phyloP scores from a whole-genome alignment of 2,329 filamentous ascomycete species.

The Lanzia echinophila region DNA sequence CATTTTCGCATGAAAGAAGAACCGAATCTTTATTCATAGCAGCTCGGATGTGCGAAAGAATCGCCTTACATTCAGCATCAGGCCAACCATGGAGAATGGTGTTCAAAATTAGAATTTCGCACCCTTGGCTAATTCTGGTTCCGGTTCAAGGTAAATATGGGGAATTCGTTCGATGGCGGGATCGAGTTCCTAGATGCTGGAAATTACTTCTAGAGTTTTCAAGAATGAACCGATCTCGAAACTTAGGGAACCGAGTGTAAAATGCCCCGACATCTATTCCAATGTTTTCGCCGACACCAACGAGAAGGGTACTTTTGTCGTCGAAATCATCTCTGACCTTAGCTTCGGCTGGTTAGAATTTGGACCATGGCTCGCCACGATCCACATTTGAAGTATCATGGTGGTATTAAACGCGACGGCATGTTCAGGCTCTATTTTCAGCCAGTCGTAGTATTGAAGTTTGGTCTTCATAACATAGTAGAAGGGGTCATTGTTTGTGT shows the following conservation, averaged over 20 bases:
- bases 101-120: conserved; percentile 31
- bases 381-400: conserved; percentile 5
- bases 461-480: conserved; percentile 6
- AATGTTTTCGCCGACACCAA: conserved; percentile 12
- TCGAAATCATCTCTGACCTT: background rate
- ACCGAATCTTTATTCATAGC: conserved; percentile 31
- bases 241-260: conserved; percentile 1
- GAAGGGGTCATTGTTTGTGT: conserved; percentile 3
- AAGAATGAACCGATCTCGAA: conserved; percentile 10
- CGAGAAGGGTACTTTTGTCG: background rate
- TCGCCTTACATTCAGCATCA: conserved; percentile 28
- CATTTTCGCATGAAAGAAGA: conserved; percentile 38
- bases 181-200: conserved; percentile 4
- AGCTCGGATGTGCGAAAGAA: conserved; percentile 27
- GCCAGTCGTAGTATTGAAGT: conserved; percentile 6
- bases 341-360: background rate
- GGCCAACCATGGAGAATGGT: conserved; percentile 37
- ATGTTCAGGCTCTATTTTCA: conserved; percentile 1
- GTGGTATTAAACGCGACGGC: conserved; percentile 2
- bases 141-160: conserved; percentile 31
- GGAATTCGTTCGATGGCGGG: conserved; percentile 23
- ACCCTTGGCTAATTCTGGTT: conserved; percentile 24
- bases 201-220: conserved; percentile 11
- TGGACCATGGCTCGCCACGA: conserved; percentile 7
- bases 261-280: conserved; percentile 10